Evolutionary conservation across 2,329 filamentous ascomycete species (phyloP), one percentile per base, ranked within the genome.

Genomic region (Pseudocercospora macadamiae): DNA sequence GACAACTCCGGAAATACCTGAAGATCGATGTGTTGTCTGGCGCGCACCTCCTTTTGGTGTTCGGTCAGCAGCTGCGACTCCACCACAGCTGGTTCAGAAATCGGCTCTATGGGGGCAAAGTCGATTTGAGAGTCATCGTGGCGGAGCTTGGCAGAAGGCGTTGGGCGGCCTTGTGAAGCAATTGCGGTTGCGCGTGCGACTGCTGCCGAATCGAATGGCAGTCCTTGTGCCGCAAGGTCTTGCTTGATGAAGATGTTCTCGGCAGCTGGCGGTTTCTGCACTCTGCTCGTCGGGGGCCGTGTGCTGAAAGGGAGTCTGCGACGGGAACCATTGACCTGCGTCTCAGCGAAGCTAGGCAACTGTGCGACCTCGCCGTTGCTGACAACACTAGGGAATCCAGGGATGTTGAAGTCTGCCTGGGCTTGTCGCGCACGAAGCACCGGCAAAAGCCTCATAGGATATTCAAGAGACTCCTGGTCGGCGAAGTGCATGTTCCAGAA

Each of bases 71-170:
- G 75, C 66, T 95, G 91, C 0, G 89, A 91, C 56, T 90, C 87
- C 2, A 81, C 70, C 3, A 70, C 65, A 18, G 72, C 71, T 0
- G 73, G 75, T 12, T 76, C 74, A 3, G 80, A 75, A 76, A 0
- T 87, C 10, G 86, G 85, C 26, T 84, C 82, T 47, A 93, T 88
- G 0, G 85, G 77, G 2, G 88, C 85, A 68, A 95, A 95, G 42
- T 90, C 82, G 23, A 96, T 82, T 68, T 96, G 91, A 0, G 91
- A 96, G 73, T 96, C 84, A 62, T 96, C 85, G 66, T 96, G 91
- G 30, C 89, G 85, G 25, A 87, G 78, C 59, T 83, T 84, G 16
- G 82, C 79, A 47, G 81, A 84, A 10, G 74, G 52, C 28, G 21
- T 19, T n/a, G 51, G 51, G 25, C 51, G 45, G 51, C 37, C n/a